Base-by-base conservation (phyloP, 768 basidiomycete genomes). In the Amanita phalloides region DNA sequence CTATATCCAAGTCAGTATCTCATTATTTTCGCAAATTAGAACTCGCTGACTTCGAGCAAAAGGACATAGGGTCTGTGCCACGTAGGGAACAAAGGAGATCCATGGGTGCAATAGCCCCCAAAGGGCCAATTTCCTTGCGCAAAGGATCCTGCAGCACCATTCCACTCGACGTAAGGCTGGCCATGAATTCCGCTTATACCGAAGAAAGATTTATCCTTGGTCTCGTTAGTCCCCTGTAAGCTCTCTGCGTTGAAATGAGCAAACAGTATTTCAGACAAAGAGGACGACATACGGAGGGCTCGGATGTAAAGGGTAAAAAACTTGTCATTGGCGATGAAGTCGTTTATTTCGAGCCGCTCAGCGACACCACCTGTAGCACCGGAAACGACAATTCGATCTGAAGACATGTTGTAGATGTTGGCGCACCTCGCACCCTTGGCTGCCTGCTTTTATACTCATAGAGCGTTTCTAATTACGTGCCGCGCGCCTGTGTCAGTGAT, bases 91-190 rank as follows among this genome's bases (percentile, higher is more conserved):
- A 78, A 62, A 7, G 72, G 66, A 1, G 71, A 72, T 13, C 73
- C 74, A 58, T 81, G 79, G n/a, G 69, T 71, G 58, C 78, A 80
- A 56, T 80, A 79, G 3, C 78, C 78, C n/a, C 66, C 63, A 65
- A 65, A 71, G 5, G 21, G n/a, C 50, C 50, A 51, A 1, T 45
- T 45, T 6, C 60, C 55, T 0, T 55, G 53, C 13, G 59, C 45
- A 1, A 69, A 61, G 28, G 61, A 21, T 20, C 60, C 56, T 5
- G 65, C 68, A 9, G 68, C 62, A 11, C 66, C 72, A 48, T 75
- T 68, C 75, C 75, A 81, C 0, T 60, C 56, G 7, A 62, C 60
- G 52, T 66, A 72, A 0, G 79, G 79, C 21, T 72, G 58, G 5
- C 78, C 79, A 54, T 81, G 78, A 52, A 81, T 77, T 14, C 75